A percentile compares a stretch with the other conserved stretches of the same genome.
Conservation (phyloP, 176 grass and related monocot species). For the Luzula sylvatica region DNA sequence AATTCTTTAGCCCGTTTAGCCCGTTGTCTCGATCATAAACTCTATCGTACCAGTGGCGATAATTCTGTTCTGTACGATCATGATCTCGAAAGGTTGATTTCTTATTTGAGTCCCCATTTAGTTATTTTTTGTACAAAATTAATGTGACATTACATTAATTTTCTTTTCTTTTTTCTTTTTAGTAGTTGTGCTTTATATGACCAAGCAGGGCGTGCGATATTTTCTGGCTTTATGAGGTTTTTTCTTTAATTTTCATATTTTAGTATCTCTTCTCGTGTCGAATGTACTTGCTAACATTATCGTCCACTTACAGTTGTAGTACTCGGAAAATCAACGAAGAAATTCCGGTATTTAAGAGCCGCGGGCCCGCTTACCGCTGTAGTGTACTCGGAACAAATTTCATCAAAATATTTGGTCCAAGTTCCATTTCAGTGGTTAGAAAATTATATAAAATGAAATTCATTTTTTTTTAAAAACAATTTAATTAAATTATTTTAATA, state of each 20-base stretch:
- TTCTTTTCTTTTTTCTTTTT: too few species aligned
- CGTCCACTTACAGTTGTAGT: too few species aligned
- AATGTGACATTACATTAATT: conserved; percentile 16
- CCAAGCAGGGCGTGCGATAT: conserved; percentile 57
- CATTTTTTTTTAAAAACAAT: background rate
- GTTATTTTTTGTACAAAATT: conserved; percentile 15
- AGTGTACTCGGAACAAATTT: conserved; percentile 67
- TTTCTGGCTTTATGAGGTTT: too few species aligned
- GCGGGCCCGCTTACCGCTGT: conserved; percentile 86
- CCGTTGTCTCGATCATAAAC: conserved; percentile 68
- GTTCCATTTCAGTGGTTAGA: conserved; percentile 91
- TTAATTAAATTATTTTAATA: conserved; percentile 7
- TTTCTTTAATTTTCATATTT: too few species aligned
- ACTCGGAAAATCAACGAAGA: conserved; percentile 89
- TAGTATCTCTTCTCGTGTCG: too few species aligned
- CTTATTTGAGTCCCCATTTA: background rate
- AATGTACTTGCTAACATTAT: too few species aligned
- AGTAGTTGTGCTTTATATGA: conserved; percentile 86
- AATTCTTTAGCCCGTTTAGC: conserved; percentile 93
- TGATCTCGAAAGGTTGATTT: conserved; percentile 84
- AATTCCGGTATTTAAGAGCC: conserved; percentile 50
- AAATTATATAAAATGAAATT: too few species aligned
- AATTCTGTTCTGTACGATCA: conserved; percentile 96
- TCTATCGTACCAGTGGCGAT: conserved; percentile 96
- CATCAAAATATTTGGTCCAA: conserved; percentile 84